Evolutionary conservation across 345 rosid genomes (phyloP).

Genomic region (Atalantia buxifolia): DNA sequence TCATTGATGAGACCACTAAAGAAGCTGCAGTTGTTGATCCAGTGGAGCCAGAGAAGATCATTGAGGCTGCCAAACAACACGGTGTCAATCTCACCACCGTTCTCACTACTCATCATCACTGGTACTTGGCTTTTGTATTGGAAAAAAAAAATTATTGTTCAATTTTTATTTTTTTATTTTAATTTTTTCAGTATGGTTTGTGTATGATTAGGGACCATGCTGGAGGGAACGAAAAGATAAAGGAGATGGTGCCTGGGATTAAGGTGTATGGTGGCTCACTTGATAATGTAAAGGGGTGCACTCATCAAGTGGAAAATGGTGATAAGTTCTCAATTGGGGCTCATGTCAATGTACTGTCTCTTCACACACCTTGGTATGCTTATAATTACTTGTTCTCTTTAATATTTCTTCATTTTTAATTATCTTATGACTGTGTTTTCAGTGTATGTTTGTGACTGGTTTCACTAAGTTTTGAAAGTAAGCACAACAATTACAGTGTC

Average conservation of each 20-base stretch:
- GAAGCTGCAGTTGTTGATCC: slow-evolving; percentile 99
- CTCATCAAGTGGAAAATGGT: slow-evolving; percentile 67
- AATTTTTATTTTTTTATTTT: not conserved
- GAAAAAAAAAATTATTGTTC: too few species aligned
- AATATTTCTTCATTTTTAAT: not conserved
- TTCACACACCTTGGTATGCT: slow-evolving; percentile 83
- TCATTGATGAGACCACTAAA: slow-evolving; percentile 69
- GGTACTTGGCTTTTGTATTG: slow-evolving; percentile 28
- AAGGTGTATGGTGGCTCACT: slow-evolving; percentile 83
- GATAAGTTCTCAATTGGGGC: slow-evolving; percentile 58
- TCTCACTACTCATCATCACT: slow-evolving; percentile 95
- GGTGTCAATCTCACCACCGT: slow-evolving; percentile 54
- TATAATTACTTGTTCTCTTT: not conserved
- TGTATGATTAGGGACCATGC: slow-evolving; percentile 75
- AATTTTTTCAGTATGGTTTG: not conserved
- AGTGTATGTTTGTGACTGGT: not conserved
- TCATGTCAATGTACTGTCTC: slow-evolving; percentile 52
- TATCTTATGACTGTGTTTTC: not conserved
- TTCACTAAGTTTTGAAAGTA: not conserved
- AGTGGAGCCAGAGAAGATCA: slow-evolving; percentile 70
- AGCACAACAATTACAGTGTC: not conserved
- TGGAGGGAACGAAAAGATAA: slow-evolving; percentile 84
- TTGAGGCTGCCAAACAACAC: slow-evolving; percentile 48
- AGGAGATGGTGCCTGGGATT: slow-evolving; percentile 67
- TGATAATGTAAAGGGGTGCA: slow-evolving; percentile 81